Evolutionary conservation across 2,329 filamentous ascomycete genomes (phyloP).

Genomic region (Ophioceras dolichostomum): DNA sequence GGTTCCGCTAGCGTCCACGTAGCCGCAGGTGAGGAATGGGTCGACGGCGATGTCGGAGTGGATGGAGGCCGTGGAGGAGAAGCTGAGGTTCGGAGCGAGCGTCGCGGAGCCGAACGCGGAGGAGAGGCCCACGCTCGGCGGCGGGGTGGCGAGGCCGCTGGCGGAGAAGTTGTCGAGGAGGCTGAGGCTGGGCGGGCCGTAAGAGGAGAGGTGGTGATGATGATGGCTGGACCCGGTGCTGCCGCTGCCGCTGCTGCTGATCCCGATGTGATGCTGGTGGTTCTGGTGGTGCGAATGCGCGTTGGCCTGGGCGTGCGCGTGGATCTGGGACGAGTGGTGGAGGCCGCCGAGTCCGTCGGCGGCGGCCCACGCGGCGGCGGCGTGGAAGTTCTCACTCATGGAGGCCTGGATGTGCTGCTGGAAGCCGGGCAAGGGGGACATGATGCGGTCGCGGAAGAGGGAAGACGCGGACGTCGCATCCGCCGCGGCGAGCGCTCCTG

Average conservation of each 20-base stretch:
- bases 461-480: too few species aligned
- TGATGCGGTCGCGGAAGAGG: conserved; percentile 28
- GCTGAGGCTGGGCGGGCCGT: conserved; percentile 12
- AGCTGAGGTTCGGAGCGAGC: conserved; percentile 9
- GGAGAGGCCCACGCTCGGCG: not conserved
- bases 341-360: not conserved
- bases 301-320: too few species aligned
- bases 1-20: too few species aligned
- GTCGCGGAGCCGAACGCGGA: conserved; percentile 3
- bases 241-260: conserved; percentile 3
- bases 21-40: too few species aligned
- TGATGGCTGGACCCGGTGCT: conserved; percentile 3
- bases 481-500: too few species aligned
- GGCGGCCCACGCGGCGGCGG: conserved; percentile 21
- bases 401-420: conserved; percentile 39
- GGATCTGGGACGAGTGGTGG: too few species aligned
- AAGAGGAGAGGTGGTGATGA: not conserved
- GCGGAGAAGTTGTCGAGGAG: conserved; percentile 29
- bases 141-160: conserved; percentile 2
- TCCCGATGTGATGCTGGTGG: conserved; percentile 7
- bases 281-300: conserved; percentile 6
- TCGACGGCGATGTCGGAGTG: too few species aligned
- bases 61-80: conserved; percentile 6
- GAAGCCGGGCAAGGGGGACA: conserved; percentile 38
- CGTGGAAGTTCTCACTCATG: conserved; percentile 45